These are phyloP conservation scores for Chenopodium formosanum DNA, from an alignment of 148 eudicot species.

Conservation along the genomic window DNA sequence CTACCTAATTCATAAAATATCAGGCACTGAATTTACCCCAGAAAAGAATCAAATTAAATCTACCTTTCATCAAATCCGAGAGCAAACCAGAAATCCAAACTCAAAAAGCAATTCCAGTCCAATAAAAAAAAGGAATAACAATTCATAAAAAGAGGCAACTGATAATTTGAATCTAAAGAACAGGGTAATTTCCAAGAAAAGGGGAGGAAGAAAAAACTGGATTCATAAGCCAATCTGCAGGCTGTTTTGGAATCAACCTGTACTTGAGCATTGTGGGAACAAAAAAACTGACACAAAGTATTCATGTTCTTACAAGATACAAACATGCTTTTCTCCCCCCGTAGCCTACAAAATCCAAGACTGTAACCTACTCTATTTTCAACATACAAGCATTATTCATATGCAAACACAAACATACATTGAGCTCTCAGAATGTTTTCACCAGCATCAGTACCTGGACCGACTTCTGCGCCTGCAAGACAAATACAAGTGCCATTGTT, in stretches of 20 bases:
- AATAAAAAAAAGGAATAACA: not conserved
- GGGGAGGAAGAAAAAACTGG: not conserved
- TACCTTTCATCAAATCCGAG: not conserved
- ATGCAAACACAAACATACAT: not conserved
- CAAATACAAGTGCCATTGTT: not conserved
- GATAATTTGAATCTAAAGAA: not conserved
- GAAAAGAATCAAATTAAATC: not conserved
- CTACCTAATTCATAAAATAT: not conserved
- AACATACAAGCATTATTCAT: not conserved
- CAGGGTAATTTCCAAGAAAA: not conserved
- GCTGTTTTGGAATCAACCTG: conserved; percentile 1
- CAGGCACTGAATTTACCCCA: not conserved
- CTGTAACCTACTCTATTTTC: not conserved
- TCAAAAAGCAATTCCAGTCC: not conserved
- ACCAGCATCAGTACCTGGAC: conserved; percentile 1
- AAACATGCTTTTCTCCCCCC: not conserved
- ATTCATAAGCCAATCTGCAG: not conserved
- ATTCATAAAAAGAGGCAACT: not conserved
- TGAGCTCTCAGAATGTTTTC: conserved; percentile 1
- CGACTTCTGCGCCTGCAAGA: conserved; percentile 13
- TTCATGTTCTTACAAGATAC: conserved; percentile 4
- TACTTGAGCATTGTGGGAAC: not conserved
- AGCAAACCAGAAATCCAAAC: not conserved
- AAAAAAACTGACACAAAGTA: conserved; percentile 3
- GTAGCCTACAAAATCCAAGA: not conserved